Evolutionary conservation across 331 rosid genomes (phyloP), one percentile per base, ranked within the genome.

Genomic region (Phaseolus coccineus): DNA sequence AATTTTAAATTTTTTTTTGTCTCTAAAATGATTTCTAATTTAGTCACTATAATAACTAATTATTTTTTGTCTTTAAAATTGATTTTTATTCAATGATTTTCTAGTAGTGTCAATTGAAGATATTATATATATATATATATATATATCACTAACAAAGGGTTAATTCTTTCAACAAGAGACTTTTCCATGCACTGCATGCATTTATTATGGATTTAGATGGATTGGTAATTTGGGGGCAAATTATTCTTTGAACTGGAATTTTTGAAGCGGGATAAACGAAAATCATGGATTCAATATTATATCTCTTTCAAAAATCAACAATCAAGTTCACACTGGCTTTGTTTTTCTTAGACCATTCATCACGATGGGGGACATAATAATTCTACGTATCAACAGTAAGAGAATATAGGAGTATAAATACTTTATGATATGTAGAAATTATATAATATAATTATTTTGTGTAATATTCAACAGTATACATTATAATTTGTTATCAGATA

Each of bases 161-260:
- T 30, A 28, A 2, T 61, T 30, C 10, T 61, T 30, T 30, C 8
- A 4, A 1, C 40, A 61, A 28, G 22, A 31, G 68, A 31, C 68
- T 14, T 62, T 31, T 31, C 35, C 68, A 31, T 31, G 0, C 0
- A 15, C 24, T 30, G 42, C 22, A 6, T 4, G 46, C 51, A 69
- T 47, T 71, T 71, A 19, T 33, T 71, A 47, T n/a, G 62, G 50
- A 25, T 52, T n/a, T 19, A 33, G 64, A 52, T 33, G 33, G 22
- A 22, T 72, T 35, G 47, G n/a, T 50, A 51, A 70, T 51, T 50
- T 48, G 16, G 16, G 30, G 37, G 30, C 28, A 50, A 70, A 70
- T 8, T 6, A 70, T 70, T 19, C 30, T 35, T 39, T 65, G 51
- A 39, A 65, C 19, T 37, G 2, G 42, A 35, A 35, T 2, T 16